A percentile compares a stretch with the other conserved stretches of the same genome.
Evolutionary conservation across 202 grass and related monocot genomes (phyloP).

Genomic region (Setaria italica): DNA sequence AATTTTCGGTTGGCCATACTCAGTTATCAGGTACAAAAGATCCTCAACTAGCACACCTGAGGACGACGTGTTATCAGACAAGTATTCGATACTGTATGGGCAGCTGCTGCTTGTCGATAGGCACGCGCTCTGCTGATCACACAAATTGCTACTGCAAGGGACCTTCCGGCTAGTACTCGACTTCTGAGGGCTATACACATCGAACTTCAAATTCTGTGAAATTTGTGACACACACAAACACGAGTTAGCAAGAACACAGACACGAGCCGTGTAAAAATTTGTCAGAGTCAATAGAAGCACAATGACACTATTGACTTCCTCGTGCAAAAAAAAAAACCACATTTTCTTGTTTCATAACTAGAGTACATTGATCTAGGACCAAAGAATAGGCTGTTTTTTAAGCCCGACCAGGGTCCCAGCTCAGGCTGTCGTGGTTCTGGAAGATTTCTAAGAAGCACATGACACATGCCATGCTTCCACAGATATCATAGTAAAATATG

Average conservation of each 20-base stretch:
- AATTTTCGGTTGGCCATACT: constrained; percentile 50
- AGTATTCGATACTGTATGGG: constrained; percentile 68
- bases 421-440: constrained; percentile 41
- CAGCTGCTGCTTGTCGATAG: constrained; percentile 57
- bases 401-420: constrained; percentile 32
- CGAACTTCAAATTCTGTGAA: constrained; percentile 60
- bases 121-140: constrained; percentile 56
- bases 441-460: constrained; percentile 27
- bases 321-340: background rate
- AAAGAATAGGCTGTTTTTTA: background rate
- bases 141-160: constrained; percentile 69
- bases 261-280: background rate
- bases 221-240: background rate
- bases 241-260: constrained; percentile 16
- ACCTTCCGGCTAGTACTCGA: constrained; percentile 77
- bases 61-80: constrained; percentile 85
- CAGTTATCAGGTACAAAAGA: constrained; percentile 69
- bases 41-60: constrained; percentile 84
- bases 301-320: background rate
- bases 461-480: constrained; percentile 34
- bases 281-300: background rate
- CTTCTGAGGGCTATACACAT: constrained; percentile 58
- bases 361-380: background rate
- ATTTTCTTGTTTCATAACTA: background rate
- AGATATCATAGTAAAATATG: constrained; percentile 7